Base-by-base conservation (phyloP, 345 rosid genomes). In the Pistacia atlantica region DNA sequence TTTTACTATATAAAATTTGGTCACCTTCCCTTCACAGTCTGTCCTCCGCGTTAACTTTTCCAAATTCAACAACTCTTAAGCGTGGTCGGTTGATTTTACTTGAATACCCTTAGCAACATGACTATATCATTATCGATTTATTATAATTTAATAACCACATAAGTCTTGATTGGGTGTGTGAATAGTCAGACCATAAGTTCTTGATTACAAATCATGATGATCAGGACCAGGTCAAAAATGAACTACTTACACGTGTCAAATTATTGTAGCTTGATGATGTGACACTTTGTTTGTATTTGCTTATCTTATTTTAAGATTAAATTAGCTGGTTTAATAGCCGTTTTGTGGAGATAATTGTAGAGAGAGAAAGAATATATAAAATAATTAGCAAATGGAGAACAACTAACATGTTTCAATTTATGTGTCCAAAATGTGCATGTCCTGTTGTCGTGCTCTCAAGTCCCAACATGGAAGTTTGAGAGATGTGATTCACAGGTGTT, bases 341-440 rank as follows among this genome's bases (percentile, higher is more conserved):
- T 77, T 72, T 54, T 37, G 62, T 59, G 22, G 20, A 62, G 67
- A 81, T 51, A 73, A 71, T 51, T 71, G 74, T 20, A 13, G 84
- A 80, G 80, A 83, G 80, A 80, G 79, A 69, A 33, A 61, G 9
- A 70, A 17, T 42, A 42, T 5, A 5, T 42, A 42, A 42, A 42
- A 42, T 42, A 42, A 42, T 31, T 31, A 31, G 59, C 57, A 49
- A 72, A 67, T 73, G 85, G 81, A 42, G 56, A 57, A 78, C 83
- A 77, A 73, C 87, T 65, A 75, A 75, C 86, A 69, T 45, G 77
- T 72, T 72, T 65, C 79, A 45, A 51, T 57, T 72, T 68, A 48
- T 69, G 67, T 46, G 78, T 75, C 69, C 59, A 69, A 81, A 71
- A 56, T 52, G 69, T 61, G 77, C 67, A 55, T 38, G 80, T 65